A percentile compares a stretch with the other conserved stretches of the same genome.
Evolutionary conservation across 177 flowering plant genomes (phyloP).

Genomic region (Vitis hybrid): DNA sequence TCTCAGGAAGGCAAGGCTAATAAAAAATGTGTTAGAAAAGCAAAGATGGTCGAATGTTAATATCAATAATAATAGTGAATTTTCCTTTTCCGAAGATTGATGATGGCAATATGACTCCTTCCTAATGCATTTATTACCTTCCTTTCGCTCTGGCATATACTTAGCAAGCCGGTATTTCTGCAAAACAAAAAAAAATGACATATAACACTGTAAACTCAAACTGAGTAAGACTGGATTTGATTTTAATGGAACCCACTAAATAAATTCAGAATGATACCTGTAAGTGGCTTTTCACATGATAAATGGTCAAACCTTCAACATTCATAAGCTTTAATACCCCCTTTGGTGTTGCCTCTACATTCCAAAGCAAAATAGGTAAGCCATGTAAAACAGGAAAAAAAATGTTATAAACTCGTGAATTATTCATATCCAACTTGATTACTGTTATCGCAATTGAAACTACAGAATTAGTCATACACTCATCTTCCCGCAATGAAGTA

Average conservation of each 20-base stretch:
- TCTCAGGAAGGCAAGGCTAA: too few relatives aligned
- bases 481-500: too few relatives aligned
- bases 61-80: background rate
- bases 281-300: slow-evolving; percentile 71
- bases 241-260: background rate
- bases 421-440: too few relatives aligned
- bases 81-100: too few relatives aligned
- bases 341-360: slow-evolving; percentile 71
- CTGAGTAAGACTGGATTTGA: slow-evolving; percentile 4
- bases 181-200: slow-evolving; percentile 22
- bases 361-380: slow-evolving; percentile 6
- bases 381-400: background rate
- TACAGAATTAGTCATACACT: too few relatives aligned
- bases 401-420: too few relatives aligned
- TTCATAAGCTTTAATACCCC: slow-evolving; percentile 64
- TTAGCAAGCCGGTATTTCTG: slow-evolving; percentile 79
- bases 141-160: slow-evolving; percentile 58
- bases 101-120: too few relatives aligned
- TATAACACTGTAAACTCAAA: slow-evolving; percentile 7
- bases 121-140: slow-evolving; percentile 33
- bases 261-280: slow-evolving; percentile 36
- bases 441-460: too few relatives aligned
- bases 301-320: slow-evolving; percentile 64
- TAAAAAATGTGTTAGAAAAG: too few relatives aligned
- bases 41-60: background rate